A percentile compares a stretch with the other conserved stretches of the same genome.
These are phyloP conservation scores for Violaceomyces palustris DNA, from an alignment of 1,284 basidiomycete genomes.

Conservation along the genomic window DNA sequence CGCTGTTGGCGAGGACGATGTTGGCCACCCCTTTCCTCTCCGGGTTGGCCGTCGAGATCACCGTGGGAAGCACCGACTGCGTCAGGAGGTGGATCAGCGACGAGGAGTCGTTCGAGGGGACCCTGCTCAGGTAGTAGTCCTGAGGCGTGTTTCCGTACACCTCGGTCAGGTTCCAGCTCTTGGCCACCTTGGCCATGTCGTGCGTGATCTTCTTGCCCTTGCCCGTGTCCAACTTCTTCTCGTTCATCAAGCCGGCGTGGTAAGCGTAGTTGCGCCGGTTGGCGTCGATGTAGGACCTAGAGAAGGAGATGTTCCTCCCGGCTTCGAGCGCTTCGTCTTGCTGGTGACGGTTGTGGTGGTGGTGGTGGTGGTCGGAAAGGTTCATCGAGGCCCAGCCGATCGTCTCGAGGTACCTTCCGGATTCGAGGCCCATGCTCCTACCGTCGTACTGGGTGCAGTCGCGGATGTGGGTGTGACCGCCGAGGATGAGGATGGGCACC, in stretches of 20 bases:
- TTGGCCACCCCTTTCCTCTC: slow-evolving; percentile 25
- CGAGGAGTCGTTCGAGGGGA: slow-evolving; percentile 18
- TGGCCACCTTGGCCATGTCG: slow-evolving; percentile 35
- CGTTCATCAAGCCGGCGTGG: slow-evolving; percentile 26
- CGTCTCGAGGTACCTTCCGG: slow-evolving; percentile 43
- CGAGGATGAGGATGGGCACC: slow-evolving; percentile 41
- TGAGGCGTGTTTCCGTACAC: slow-evolving; percentile 39
- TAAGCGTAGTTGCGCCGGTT: slow-evolving; percentile 53
- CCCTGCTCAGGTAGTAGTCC: slow-evolving; percentile 48
- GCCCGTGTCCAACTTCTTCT: slow-evolving; percentile 31
- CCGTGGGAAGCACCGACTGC: slow-evolving; percentile 41
- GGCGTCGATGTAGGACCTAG: slow-evolving; percentile 56
- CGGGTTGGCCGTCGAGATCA: slow-evolving; percentile 41
- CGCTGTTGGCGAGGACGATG: slow-evolving; percentile 43
- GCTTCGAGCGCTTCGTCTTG: no score
- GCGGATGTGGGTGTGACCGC: slow-evolving; percentile 48
- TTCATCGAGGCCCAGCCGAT: slow-evolving; percentile 26
- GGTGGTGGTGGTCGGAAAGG: slow-evolving; percentile 20
- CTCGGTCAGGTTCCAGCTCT: slow-evolving; percentile 39
- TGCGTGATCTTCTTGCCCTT: slow-evolving; percentile 29
- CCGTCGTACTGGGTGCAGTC: slow-evolving; percentile 41
- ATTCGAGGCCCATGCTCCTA: slow-evolving; percentile 38
- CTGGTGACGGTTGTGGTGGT: no score
- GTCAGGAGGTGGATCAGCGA: slow-evolving; percentile 43
- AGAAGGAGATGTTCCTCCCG: slow-evolving; percentile 43